Percentiles rank a stretch among this genome's conserved stretches.
These are phyloP conservation scores for Epichloe amarillans DNA, from an alignment of 2,329 filamentous ascomycete genomes.

Conservation along the genomic window DNA sequence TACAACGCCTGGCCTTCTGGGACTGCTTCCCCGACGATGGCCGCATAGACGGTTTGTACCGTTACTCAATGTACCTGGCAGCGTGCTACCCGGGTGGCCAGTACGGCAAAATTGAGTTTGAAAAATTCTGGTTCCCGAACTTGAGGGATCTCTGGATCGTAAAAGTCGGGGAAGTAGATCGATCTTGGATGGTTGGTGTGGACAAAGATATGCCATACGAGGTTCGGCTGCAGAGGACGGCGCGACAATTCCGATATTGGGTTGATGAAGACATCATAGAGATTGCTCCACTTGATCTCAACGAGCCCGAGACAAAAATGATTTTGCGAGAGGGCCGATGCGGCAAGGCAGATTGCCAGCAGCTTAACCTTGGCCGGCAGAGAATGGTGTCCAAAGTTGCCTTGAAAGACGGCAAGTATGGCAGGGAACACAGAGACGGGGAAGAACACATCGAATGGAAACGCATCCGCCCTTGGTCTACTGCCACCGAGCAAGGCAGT, in stretches of 20 bases:
- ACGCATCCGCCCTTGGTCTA: slow-evolving; percentile 20
- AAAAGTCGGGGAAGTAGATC: slow-evolving; percentile 25
- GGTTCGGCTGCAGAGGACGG: slow-evolving; percentile 17
- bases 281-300: slow-evolving; percentile 21
- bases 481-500: slow-evolving; percentile 13
- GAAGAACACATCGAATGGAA: slow-evolving; percentile 15
- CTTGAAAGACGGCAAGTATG: slow-evolving; percentile 23
- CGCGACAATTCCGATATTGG: slow-evolving; percentile 26
- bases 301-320: slow-evolving; percentile 20
- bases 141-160: slow-evolving; percentile 25
- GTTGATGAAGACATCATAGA: slow-evolving; percentile 24
- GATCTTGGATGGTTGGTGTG: slow-evolving; percentile 22
- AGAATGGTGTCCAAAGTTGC: slow-evolving; percentile 25
- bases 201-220: slow-evolving; percentile 18
- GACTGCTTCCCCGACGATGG: slow-evolving; percentile 27
- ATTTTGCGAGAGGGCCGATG: slow-evolving; percentile 23
- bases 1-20: slow-evolving; percentile 25
- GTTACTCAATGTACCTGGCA: slow-evolving; percentile 23
- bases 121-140: slow-evolving; percentile 26
- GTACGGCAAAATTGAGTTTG: slow-evolving; percentile 22
- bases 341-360: slow-evolving; percentile 20
- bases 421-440: slow-evolving; percentile 10
- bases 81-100: slow-evolving; percentile 18
- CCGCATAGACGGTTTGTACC: slow-evolving; percentile 19
- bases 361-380: slow-evolving; percentile 21